A percentile compares a stretch with the other conserved stretches of the same genome.
These are phyloP conservation scores for Claviceps spartinae DNA, from an alignment of 2,329 filamentous ascomycete species.

Conservation along the genomic window DNA sequence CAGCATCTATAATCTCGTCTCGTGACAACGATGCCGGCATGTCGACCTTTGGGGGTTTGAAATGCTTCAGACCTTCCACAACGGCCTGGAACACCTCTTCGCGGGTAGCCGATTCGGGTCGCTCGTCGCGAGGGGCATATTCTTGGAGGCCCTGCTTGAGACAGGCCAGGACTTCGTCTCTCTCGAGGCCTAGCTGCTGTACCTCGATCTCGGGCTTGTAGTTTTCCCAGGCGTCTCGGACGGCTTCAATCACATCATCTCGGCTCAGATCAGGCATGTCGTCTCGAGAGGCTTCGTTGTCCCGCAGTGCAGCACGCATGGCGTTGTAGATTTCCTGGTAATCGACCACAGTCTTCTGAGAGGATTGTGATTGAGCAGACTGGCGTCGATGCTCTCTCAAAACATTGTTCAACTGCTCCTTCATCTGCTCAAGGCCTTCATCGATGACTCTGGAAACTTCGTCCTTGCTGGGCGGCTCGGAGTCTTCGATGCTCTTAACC, in stretches of 20 bases:
- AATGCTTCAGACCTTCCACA: conserved; percentile 72
- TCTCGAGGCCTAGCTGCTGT: conserved; percentile 78
- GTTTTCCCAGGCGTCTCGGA: conserved; percentile 82
- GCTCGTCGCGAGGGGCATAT: conserved; percentile 45
- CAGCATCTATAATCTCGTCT: conserved; percentile 71
- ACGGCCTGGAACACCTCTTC: conserved; percentile 80
- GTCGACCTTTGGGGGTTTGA: conserved; percentile 59
- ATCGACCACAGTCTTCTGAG: conserved; percentile 49
- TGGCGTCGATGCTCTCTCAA: conserved; percentile 62
- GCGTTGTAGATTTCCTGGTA: conserved; percentile 78
- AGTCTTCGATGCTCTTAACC: conserved; percentile 29
- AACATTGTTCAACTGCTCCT: conserved; percentile 68
- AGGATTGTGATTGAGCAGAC: conserved; percentile 48
- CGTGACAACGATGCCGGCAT: conserved; percentile 56
- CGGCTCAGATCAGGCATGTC: conserved; percentile 41
- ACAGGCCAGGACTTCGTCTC: conserved; percentile 79
- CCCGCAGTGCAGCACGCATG: conserved; percentile 60
- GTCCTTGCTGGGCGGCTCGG: conserved; percentile 43
- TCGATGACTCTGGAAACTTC: conserved; percentile 68
- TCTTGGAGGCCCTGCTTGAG: conserved; percentile 74
- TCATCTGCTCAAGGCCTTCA: conserved; percentile 68
- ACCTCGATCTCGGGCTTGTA: conserved; percentile 90
- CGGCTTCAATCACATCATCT: conserved; percentile 75
- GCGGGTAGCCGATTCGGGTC: conserved; percentile 50
- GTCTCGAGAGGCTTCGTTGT: conserved; percentile 35